Evolutionary conservation across 768 basidiomycete species (phyloP).

Genomic region (Hirschioporus abietinus): DNA sequence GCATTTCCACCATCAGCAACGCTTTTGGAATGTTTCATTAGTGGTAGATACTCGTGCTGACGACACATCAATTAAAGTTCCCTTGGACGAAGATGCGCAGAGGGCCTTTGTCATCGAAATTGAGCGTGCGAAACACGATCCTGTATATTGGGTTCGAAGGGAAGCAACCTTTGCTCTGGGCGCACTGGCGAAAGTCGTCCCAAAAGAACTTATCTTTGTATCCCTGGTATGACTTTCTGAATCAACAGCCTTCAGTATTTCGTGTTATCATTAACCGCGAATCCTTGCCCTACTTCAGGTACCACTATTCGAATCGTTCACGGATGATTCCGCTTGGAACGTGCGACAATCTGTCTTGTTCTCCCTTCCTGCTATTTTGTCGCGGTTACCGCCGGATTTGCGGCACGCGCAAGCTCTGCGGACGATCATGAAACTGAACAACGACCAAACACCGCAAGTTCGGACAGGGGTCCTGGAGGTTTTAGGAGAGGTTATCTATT

Average conservation of each 20-base stretch:
- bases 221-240: constrained; percentile 45
- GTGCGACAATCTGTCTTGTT: constrained; percentile 87
- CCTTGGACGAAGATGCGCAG: constrained; percentile 50
- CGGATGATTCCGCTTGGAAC: constrained; percentile 66
- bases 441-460: constrained; percentile 61
- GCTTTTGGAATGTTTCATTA: constrained; percentile 6
- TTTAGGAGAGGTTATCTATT: constrained; percentile 83
- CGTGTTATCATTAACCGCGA: neutral
- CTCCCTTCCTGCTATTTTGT: constrained; percentile 74
- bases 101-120: constrained; percentile 70
- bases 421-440: constrained; percentile 55
- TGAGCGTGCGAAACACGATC: constrained; percentile 57
- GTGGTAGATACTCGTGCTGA: constrained; percentile 8
- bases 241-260: constrained; percentile 11
- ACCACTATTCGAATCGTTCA: constrained; percentile 68
- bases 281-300: constrained; percentile 41
- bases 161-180: constrained; percentile 88
- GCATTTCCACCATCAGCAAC: constrained; percentile 20
- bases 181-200: constrained; percentile 81
- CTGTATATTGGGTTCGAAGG: constrained; percentile 72
- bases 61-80: constrained; percentile 31
- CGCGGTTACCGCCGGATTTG: constrained; percentile 51
- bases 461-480: constrained; percentile 79
- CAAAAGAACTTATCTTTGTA: constrained; percentile 60
- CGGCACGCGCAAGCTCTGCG: constrained; percentile 63